Evolutionary conservation across 441 rosid genomes (phyloP), one percentile per base, ranked within the genome.

Genomic region (Brassica hybrid): DNA sequence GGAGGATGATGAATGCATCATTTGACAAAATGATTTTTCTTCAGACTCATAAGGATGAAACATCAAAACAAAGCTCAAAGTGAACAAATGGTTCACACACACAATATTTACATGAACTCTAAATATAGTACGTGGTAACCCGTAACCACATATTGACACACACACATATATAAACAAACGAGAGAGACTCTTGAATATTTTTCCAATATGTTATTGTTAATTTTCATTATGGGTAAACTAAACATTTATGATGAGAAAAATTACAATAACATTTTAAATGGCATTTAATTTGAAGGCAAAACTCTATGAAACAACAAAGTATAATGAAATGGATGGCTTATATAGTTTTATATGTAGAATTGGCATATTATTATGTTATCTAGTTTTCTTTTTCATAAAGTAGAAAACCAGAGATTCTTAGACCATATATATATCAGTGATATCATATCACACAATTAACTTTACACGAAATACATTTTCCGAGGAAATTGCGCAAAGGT

Each of bases 401-500:
- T 27, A 60, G 38, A 60, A 60, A 60, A 25, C 38, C 38, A 60
- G 36, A 60, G 38, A 60, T 14, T 18, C 45, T 30, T 30, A 34
- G 21, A 32, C 43, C 67, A 58, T 52, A 14, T 11, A n/a, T n/a
- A 41, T 21, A 43, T n/a, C 23, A 41, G 59, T 75, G 67, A 67
- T 45, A 52, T 52, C 27, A 67, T 59, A 59, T 45, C 27, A 17
- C 64, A 27, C 5, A 57, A 3, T 45, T 19, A 67, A 7, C 57
- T 11, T 14, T 14, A 65, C 65, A 27, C 68, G 67, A 63, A 63
- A 63, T 11, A 9, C 67, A 63, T 34, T 18, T 67, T 75, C 68
- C 63, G 0, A 68, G 74, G 18, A 62, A 76, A 69, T 32, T 5
- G 2, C 16, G 5, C 16, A 38, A 75, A 67, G 43, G 38, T 45